Conservation (phyloP, 768 basidiomycete genomes). For the Russula dissimulans region DNA sequence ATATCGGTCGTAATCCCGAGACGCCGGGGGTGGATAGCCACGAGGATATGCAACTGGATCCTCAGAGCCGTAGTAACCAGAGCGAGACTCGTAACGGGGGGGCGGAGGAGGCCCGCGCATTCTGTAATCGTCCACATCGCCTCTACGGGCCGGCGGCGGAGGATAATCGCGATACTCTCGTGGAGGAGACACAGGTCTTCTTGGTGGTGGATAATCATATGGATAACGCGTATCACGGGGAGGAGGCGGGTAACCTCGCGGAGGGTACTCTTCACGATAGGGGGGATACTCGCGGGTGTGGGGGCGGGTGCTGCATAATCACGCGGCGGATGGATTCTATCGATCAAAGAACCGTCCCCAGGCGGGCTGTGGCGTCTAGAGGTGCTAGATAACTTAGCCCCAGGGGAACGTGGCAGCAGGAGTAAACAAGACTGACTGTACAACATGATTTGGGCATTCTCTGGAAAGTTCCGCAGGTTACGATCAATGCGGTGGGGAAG, state of each 20-base stretch:
- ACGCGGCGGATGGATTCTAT: conserved; percentile 45
- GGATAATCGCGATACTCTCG: conserved; percentile 63
- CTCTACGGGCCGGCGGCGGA: conserved; percentile 36
- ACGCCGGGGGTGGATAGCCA: conserved; percentile 39
- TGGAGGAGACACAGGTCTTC: conserved; percentile 51
- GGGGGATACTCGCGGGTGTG: conserved; percentile 31
- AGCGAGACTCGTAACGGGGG: conserved; percentile 47
- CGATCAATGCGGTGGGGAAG: not conserved
- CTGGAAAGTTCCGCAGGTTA: conserved; percentile 29
- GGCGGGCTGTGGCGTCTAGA: conserved; percentile 26
- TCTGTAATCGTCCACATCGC: conserved; percentile 67
- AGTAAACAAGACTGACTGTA: conserved; percentile 35
- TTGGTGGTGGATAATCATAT: conserved; percentile 41
- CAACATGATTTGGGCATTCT: conserved; percentile 57
- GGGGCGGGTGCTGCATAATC: conserved; percentile 42
- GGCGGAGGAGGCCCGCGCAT: conserved; percentile 43
- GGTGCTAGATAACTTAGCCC: conserved; percentile 34
- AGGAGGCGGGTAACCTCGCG: conserved; percentile 33
- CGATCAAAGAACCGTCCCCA: conserved; percentile 44
- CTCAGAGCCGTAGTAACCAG: conserved; percentile 33
- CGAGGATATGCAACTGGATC: conserved; percentile 45
- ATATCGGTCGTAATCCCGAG: conserved; percentile 44
- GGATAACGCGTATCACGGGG: conserved; percentile 50
- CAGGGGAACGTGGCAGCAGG: not conserved
- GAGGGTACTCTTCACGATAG: conserved; percentile 49